Conservation (phyloP, 1,284 basidiomycete genomes). For the Apiotrichum mycotoxinovorans region DNA sequence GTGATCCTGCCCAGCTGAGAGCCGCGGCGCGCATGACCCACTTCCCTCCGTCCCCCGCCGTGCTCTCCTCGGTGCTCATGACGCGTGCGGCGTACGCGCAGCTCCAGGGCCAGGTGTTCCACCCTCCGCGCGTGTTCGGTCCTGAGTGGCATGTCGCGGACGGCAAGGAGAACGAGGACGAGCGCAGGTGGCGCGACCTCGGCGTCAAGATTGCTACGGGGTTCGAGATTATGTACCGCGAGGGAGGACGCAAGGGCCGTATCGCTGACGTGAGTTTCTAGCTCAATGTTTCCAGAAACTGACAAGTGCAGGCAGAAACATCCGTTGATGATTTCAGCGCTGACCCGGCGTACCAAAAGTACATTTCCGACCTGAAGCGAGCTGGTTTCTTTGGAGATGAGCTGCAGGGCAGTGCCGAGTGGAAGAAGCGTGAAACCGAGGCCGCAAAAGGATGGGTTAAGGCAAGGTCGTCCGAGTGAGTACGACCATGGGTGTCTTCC, state of each 20-base stretch:
- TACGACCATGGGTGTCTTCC: constrained; percentile 13
- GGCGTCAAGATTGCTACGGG: constrained; percentile 92
- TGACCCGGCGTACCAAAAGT: constrained; percentile 48
- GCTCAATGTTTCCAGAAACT: background rate
- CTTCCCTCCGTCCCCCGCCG: constrained; percentile 69
- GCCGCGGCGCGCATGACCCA: constrained; percentile 79
- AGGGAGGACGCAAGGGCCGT: constrained; percentile 61
- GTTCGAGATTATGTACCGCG: constrained; percentile 87
- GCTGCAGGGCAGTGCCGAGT: constrained; percentile 67
- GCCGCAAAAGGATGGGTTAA: constrained; percentile 67
- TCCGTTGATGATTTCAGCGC: constrained; percentile 1
- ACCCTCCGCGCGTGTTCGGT: constrained; percentile 85
- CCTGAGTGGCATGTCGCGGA: constrained; percentile 47
- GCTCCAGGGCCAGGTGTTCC: constrained; percentile 82
- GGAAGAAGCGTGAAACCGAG: constrained; percentile 67
- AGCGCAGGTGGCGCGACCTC: constrained; percentile 72
- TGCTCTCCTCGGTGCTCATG: constrained; percentile 64
- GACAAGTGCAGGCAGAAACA: constrained; percentile 4
- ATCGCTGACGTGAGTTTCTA: constrained; percentile 52
- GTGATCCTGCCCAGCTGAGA: constrained; percentile 80
- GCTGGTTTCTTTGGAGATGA: constrained; percentile 73
- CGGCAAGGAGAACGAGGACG: constrained; percentile 55
- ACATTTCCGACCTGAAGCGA: constrained; percentile 61
- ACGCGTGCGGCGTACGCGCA: constrained; percentile 91
- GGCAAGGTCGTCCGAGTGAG: constrained; percentile 64